phyloP scores from a whole-genome alignment of 768 basidiomycete species.

The Kwoniella pini region DNA sequence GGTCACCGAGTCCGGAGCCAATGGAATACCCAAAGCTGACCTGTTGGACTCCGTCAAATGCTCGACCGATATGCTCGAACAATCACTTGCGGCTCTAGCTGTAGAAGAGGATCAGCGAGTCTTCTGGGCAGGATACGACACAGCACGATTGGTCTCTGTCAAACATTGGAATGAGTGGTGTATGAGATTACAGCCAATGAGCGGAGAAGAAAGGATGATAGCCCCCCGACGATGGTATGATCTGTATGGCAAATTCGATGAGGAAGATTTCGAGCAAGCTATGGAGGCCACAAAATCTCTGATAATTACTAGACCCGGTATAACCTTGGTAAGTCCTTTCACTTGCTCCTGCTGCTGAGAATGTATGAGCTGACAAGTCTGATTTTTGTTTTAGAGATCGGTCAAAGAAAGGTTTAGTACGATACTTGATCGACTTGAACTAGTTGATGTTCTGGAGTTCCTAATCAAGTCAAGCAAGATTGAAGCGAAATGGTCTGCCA shows the following conservation, averaged over 20 bases:
- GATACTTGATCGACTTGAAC: slow-evolving; percentile 41
- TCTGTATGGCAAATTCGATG: slow-evolving; percentile 33
- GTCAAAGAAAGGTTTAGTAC: slow-evolving; percentile 25
- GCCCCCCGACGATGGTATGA: slow-evolving; percentile 44
- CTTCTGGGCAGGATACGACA: slow-evolving; percentile 47
- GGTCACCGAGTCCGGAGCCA: slow-evolving; percentile 26
- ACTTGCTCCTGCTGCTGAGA: too few relatives aligned
- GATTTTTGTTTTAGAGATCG: slow-evolving; percentile 11
- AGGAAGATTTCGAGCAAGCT: slow-evolving; percentile 30
- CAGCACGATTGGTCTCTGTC: slow-evolving; percentile 31
- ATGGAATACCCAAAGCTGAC: slow-evolving; percentile 34
- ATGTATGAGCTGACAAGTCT: background rate
- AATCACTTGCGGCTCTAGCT: slow-evolving; percentile 18
- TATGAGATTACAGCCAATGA: background rate
- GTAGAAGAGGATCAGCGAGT: slow-evolving; percentile 10
- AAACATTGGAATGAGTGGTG: slow-evolving; percentile 24
- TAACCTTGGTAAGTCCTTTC: slow-evolving; percentile 45
- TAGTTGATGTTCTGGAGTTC: slow-evolving; percentile 40
- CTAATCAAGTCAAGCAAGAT: slow-evolving; percentile 21
- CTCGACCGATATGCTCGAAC: background rate
- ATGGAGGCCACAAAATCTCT: slow-evolving; percentile 22
- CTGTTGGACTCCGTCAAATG: slow-evolving; percentile 8
- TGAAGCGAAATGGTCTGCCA: background rate
- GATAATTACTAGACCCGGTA: slow-evolving; percentile 37
- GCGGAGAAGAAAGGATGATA: background rate